These are phyloP conservation scores for Metschnikowia picachoensis DNA, from an alignment of 805 yeast species.

Conservation along the genomic window DNA sequence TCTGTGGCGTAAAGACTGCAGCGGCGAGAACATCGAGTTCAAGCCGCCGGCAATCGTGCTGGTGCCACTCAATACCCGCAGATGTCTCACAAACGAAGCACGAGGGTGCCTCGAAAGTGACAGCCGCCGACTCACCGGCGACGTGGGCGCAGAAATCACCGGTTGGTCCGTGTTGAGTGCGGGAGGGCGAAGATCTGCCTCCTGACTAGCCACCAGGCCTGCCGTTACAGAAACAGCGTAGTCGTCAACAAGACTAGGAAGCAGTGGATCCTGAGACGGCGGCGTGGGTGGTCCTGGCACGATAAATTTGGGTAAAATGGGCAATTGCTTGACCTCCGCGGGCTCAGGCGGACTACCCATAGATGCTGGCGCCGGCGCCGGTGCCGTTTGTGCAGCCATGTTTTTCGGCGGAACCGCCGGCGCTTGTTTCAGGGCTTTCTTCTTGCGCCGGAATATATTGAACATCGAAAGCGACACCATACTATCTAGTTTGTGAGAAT, in stretches of 20 bases:
- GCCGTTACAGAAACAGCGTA: conserved; percentile 1
- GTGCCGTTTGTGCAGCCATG: background rate
- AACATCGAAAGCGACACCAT: conserved; percentile 11
- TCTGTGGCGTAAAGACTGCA: conserved; percentile 17
- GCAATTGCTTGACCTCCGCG: background rate
- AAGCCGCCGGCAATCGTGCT: conserved; percentile 14
- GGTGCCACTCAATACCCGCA: conserved; percentile 14
- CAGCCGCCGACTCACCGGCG: conserved; percentile 13
- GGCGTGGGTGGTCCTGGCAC: conserved; percentile 1
- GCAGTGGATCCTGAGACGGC: background rate
- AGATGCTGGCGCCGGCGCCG: background rate
- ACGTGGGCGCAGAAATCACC: conserved; percentile 8
- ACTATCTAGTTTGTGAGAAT: background rate
- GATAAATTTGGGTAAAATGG: background rate
- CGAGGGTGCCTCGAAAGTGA: conserved; percentile 14
- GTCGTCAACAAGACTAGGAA: conserved; percentile 3
- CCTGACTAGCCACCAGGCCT: conserved; percentile 3
- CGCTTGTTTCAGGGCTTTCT: background rate
- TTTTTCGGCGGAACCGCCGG: background rate
- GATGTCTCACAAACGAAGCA: conserved; percentile 17
- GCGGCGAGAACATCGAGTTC: conserved; percentile 14
- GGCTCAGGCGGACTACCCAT: background rate
- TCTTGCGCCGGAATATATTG: conserved; percentile 6
- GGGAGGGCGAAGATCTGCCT: conserved; percentile 10
- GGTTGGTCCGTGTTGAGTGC: conserved; percentile 11